phyloP scores from a whole-genome alignment of 1,284 basidiomycete species.

The Malassezia yamatoensis region DNA sequence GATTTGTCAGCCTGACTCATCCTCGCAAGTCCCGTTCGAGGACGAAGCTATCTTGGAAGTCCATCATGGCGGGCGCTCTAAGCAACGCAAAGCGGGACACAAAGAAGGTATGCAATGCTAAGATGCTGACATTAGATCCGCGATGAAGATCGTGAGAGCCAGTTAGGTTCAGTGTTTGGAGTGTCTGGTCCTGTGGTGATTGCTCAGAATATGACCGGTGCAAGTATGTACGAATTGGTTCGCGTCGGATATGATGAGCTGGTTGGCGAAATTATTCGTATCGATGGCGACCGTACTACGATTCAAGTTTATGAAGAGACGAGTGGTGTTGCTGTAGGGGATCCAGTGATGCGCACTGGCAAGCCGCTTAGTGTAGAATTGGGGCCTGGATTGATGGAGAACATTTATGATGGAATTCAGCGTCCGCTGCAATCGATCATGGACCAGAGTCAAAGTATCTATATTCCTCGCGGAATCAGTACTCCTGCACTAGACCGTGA shows the following conservation, averaged over 20 bases:
- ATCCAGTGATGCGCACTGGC: conserved; percentile 91
- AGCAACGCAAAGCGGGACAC: conserved; percentile 42
- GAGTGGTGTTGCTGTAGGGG: conserved; percentile 71
- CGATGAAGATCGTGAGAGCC: conserved; percentile 43
- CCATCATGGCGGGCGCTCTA: conserved; percentile 26
- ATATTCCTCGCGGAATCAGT: conserved; percentile 87
- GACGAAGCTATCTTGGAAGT: not conserved
- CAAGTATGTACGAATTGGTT: conserved; percentile 48
- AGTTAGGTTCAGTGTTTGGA: conserved; percentile 40
- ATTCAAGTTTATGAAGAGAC: conserved; percentile 98
- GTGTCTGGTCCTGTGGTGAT: conserved; percentile 47
- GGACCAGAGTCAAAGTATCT: conserved; percentile 92
- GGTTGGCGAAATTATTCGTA: conserved; percentile 47
- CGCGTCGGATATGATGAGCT: conserved; percentile 47
- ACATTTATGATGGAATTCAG: conserved; percentile 69
- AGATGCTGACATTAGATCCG: conserved; percentile 22
- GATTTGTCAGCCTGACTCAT: conserved; percentile 7
- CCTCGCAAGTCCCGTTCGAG: not conserved
- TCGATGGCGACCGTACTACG: conserved; percentile 56
- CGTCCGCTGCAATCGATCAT: conserved; percentile 67
- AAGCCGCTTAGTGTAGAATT: conserved; percentile 96
- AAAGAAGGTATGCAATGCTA: conserved; percentile 24
- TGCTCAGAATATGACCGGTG: conserved; percentile 47
- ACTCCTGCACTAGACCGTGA: conserved; percentile 83
- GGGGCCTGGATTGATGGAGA: conserved; percentile 92